These are phyloP conservation scores for Candida albicans DNA, from an alignment of 1,139 yeast species.

Conservation along the genomic window DNA sequence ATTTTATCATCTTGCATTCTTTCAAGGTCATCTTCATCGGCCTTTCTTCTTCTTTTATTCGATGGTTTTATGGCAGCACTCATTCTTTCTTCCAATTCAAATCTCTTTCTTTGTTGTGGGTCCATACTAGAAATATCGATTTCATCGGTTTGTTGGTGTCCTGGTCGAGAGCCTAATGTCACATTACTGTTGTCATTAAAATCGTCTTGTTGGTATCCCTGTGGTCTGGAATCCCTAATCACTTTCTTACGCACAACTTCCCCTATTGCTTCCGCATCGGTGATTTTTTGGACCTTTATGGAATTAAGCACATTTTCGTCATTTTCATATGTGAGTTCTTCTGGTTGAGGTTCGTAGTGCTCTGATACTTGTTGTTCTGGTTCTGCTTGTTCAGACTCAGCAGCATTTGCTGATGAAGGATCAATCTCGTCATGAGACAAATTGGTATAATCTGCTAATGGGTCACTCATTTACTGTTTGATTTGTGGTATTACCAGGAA, in stretches of 20 bases:
- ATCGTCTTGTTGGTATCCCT: conserved; percentile 3
- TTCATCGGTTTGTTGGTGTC: conserved; percentile 10
- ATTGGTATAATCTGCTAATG: conserved; percentile 15
- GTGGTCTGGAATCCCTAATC: conserved; percentile 1
- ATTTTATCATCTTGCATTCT: conserved; percentile 93
- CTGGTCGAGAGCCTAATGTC: conserved; percentile 3
- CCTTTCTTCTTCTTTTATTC: conserved; percentile 57
- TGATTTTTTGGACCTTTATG: background rate
- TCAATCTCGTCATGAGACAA: conserved; percentile 15
- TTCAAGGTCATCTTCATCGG: conserved; percentile 90
- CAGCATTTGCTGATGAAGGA: conserved; percentile 1
- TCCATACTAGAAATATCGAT: conserved; percentile 19
- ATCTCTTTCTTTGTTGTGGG: conserved; percentile 58
- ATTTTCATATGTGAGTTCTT: conserved; percentile 5
- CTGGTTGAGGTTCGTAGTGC: conserved; percentile 1
- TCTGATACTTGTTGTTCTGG: conserved; percentile 11
- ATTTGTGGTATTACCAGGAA: background rate
- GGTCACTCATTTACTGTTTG: conserved; percentile 13
- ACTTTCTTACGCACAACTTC: background rate
- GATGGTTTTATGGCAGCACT: conserved; percentile 72
- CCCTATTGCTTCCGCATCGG: conserved; percentile 1
- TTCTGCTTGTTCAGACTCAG: conserved; percentile 4
- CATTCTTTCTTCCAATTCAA: conserved; percentile 78
- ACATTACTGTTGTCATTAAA: background rate
- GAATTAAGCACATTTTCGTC: conserved; percentile 4